Evolutionary conservation across 257 asterid species (phyloP), one percentile per base, ranked within the genome.

Genomic region (Henckelia pumila): DNA sequence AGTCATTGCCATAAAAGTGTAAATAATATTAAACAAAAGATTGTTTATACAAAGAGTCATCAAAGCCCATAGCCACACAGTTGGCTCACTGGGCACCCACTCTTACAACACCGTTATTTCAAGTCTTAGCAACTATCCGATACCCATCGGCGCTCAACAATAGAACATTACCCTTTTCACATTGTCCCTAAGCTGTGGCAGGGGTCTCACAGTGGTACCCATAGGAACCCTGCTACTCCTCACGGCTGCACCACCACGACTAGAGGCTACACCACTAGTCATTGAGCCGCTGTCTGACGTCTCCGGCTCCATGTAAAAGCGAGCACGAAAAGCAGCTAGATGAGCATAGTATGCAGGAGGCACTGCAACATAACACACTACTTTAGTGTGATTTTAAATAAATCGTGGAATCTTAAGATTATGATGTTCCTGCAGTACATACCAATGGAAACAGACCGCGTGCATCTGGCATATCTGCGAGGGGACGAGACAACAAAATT

Each of bases 321-420:
- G 92, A 17, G 99, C 99, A 37, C 99, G 86, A 30, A 93, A 93
- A 20, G 99, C 99, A 47, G 97, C 99, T 74, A 93, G 69, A 78
- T 93, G 99, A 0, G 97, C 99, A 56, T 93, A 93, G 66, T 90
- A 93, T 23, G 95, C 99, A 44, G 99, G 99, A 13, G 99, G 99
- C 56, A 93, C 99, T 93, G 87, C 58, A 22, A 33, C 1, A 37
- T 28, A 20, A 32, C 35, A 32, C 2, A 16, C 6, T 0, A 66
- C 9, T 7, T 59, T n/a, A 30, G 14, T 7, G 26, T 13, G 7
- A 10, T 63, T 10, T 20, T 9, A 30, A 55, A 11, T 14, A 20
- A n/a, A 24, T 69, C 0, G 33, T 4, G 63, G 30, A 40, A n/a
- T 11, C 4, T 44, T 8, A 16, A 16, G 53, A 13, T 44, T 44